Base-by-base conservation (phyloP, 1,284 basidiomycete species). In the Hypsizygus ulmarius region DNA sequence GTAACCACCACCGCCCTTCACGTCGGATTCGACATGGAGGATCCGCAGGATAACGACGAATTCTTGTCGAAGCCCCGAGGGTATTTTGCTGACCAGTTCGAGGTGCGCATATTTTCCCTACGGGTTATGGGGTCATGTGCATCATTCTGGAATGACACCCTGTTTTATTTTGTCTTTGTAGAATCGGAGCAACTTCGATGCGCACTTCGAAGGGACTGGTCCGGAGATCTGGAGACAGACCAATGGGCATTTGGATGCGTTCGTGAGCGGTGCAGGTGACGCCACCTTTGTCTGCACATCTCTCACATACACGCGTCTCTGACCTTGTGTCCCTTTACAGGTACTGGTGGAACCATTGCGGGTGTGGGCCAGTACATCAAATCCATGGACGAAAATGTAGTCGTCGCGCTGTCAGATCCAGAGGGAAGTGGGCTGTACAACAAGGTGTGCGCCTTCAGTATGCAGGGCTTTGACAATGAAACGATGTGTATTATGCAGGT, bases 211-310 rank as follows among this genome's bases (percentile, higher is more conserved):
- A 30, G 90, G 91, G 1, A 99, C 96, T 0, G 97, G 93, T 0
- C 94, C 94, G 0, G 97, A 99, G 69, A 93, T 99, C 33, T 93
- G 94, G 86, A 76, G 86, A 42, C 97, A 99, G 63, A 94, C 92
- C 0, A 87, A 84, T 55, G 94, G 94, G 1, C 69, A 72, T 16
- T 58, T 97, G 1, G 79, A 90, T 59, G 93, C 89, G 2, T 98
- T 98, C 61, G 87, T 99, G 21, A 84, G 88, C n/a, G 97, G 97
- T 1, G 94, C 95, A 51, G 93, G 93, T 78, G 50, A 46, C 10
- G 9, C 15, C 4, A 38, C 39, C 14, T 16, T 39, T 45, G 39
- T 12, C 14, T 29, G 18, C 18, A 33, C 45, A n/a, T n/a, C 38
- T 28, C 34, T 29, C 48, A 12, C 42, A 43, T 25, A 37, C 21